Conservation (phyloP, 768 basidiomycete genomes). For the Favolaschia claudopus region DNA sequence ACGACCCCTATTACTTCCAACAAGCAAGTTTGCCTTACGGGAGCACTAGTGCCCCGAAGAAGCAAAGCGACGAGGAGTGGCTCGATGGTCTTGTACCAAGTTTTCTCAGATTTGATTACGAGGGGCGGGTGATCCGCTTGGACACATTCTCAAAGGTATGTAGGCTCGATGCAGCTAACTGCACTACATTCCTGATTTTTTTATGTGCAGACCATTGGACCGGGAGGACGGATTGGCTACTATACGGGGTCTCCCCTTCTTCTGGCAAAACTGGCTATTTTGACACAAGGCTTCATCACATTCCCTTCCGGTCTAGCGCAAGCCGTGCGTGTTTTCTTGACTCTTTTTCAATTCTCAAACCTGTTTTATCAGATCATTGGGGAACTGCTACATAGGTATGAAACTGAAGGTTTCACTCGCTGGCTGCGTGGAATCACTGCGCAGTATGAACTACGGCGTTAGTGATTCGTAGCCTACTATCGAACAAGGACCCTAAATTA, state of each 20-base stretch:
- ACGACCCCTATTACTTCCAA: conserved; percentile 71
- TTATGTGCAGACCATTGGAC: conserved; percentile 10
- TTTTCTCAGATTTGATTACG: conserved; percentile 53
- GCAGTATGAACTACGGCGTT: conserved; percentile 26
- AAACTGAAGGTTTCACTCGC: conserved; percentile 20
- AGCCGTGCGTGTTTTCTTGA: conserved; percentile 49
- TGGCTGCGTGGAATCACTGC: conserved; percentile 26
- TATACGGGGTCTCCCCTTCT: conserved; percentile 64
- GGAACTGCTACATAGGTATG: conserved; percentile 18
- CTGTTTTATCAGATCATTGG: conserved; percentile 9
- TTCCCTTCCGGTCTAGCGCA: conserved; percentile 64
- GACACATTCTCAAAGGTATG: conserved; percentile 66
- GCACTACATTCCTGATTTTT: background rate
- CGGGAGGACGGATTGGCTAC: conserved; percentile 57
- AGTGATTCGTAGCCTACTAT: background rate
- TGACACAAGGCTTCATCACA: conserved; percentile 50
- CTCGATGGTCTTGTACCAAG: conserved; percentile 25
- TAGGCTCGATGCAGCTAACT: background rate
- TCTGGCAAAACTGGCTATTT: conserved; percentile 56
- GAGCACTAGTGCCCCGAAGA: conserved; percentile 7
- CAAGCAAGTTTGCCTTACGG: conserved; percentile 44
- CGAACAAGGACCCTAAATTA: too few species aligned
- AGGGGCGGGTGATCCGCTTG: conserved; percentile 72
- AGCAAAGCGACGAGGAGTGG: conserved; percentile 25
- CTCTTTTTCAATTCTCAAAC: background rate